phyloP scores from a whole-genome alignment of 106 monocot species.

The Gastrodia elata region DNA sequence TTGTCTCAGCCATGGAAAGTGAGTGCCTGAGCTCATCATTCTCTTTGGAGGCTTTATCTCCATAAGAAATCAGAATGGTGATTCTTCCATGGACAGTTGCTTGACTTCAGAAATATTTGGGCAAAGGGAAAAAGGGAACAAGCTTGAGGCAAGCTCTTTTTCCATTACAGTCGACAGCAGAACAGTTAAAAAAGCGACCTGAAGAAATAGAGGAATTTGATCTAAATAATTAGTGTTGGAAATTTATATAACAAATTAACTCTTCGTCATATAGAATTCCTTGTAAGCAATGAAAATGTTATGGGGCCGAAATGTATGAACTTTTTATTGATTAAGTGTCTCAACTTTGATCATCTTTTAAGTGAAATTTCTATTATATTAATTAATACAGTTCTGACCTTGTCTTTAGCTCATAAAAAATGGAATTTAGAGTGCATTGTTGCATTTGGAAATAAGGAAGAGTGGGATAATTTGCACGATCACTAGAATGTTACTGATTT shows the following conservation, averaged over 20 bases:
- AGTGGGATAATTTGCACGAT: not conserved
- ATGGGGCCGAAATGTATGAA: not conserved
- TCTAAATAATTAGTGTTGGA: not conserved
- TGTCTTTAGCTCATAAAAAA: not conserved
- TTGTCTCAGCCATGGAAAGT: constrained; percentile 28
- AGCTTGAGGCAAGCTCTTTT: constrained; percentile 10
- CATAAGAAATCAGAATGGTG: constrained; percentile 8
- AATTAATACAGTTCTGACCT: too few relatives aligned
- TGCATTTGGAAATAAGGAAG: not conserved
- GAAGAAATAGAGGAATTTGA: not conserved
- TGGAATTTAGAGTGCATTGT: not conserved
- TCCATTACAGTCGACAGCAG: not conserved
- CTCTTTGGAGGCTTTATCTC: not conserved
- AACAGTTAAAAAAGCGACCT: not conserved
- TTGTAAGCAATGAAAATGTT: not conserved
- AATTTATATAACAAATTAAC: not conserved
- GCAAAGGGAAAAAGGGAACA: constrained; percentile 4
- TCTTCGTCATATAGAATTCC: not conserved
- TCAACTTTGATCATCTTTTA: not conserved
- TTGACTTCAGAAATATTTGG: constrained; percentile 39
- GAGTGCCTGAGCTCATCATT: constrained; percentile 17
- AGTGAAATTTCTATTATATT: not conserved
- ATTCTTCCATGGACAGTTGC: constrained; percentile 63
- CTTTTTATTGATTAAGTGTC: not conserved
- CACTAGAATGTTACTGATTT: too few relatives aligned